Evolutionary conservation across 495 filamentous ascomycete species (phyloP).

Genomic region (Copromyces sp.): DNA sequence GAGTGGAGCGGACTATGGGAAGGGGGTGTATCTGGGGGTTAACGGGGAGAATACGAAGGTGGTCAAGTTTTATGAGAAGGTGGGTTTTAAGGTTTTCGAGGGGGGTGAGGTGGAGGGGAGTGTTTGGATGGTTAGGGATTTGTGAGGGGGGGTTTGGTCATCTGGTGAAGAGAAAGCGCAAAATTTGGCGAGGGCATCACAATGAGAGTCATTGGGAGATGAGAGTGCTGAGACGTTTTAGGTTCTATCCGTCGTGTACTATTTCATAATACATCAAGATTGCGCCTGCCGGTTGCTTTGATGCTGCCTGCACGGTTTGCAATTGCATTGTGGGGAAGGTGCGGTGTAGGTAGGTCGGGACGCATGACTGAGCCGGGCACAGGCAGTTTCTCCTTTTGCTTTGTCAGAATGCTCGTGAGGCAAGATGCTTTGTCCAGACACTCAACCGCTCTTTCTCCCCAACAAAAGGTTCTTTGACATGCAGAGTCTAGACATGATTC

Average conservation of each 20-base stretch:
- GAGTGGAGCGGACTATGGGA: constrained; percentile 16
- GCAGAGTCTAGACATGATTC: background rate
- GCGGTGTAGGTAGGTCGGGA: background rate
- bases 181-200: background rate
- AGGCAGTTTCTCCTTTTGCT: background rate
- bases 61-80: constrained; percentile 31
- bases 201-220: background rate
- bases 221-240: background rate
- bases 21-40: constrained; percentile 28
- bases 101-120: constrained; percentile 23
- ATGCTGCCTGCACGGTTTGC: background rate
- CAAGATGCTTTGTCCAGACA: background rate
- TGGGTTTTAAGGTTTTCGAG: constrained; percentile 28
- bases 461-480: background rate
- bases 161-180: too few species aligned
- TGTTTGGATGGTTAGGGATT: constrained; percentile 32
- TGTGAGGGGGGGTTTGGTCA: constrained; percentile 3
- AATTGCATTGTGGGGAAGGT: background rate
- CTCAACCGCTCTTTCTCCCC: background rate
- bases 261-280: background rate
- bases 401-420: background rate
- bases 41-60: constrained; percentile 33
- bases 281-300: background rate
- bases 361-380: background rate
- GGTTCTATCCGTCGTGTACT: background rate